Percentiles rank a stretch among this genome's conserved stretches.
Evolutionary conservation across 169 alveolate species (phyloP).

Genomic region (Plasmodium cynomolgi): DNA sequence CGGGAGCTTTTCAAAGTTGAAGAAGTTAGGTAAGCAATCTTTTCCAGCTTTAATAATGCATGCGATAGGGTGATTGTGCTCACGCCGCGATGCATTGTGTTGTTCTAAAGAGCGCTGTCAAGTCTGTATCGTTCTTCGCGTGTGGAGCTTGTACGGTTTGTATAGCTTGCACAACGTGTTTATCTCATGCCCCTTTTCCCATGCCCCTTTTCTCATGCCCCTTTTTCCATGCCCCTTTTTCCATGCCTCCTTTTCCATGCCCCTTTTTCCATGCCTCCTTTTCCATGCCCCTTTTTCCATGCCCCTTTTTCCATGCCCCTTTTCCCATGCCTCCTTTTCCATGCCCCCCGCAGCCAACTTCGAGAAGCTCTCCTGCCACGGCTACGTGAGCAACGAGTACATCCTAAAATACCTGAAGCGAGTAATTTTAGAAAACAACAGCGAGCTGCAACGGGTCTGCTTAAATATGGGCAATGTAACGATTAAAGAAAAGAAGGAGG

Average conservation of each 20-base stretch:
- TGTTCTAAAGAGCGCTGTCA: neutral
- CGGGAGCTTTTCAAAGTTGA: constrained; percentile 13
- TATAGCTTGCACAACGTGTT: neutral
- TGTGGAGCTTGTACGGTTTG: neutral
- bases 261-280: neutral
- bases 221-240: too few relatives aligned
- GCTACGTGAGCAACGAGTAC: constrained; percentile 26
- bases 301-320: neutral
- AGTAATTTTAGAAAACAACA: constrained; percentile 44
- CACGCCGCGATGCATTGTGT: neutral
- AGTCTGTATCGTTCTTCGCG: neutral
- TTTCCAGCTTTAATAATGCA: neutral
- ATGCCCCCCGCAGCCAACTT: constrained; percentile 3
- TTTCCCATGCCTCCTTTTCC: neutral
- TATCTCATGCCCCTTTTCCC: neutral
- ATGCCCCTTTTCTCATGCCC: neutral
- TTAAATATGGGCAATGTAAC: constrained; percentile 42
- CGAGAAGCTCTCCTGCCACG: constrained; percentile 40
- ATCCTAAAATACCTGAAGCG: constrained; percentile 53
- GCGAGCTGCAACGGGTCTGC: neutral
- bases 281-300: neutral
- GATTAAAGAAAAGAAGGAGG: constrained; percentile 55
- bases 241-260: neutral
- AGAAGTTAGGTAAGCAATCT: constrained; percentile 38
- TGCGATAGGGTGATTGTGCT: neutral